These are phyloP conservation scores for Geotrichum restrictum DNA, from an alignment of 1,139 yeast genomes.

Conservation along the genomic window DNA sequence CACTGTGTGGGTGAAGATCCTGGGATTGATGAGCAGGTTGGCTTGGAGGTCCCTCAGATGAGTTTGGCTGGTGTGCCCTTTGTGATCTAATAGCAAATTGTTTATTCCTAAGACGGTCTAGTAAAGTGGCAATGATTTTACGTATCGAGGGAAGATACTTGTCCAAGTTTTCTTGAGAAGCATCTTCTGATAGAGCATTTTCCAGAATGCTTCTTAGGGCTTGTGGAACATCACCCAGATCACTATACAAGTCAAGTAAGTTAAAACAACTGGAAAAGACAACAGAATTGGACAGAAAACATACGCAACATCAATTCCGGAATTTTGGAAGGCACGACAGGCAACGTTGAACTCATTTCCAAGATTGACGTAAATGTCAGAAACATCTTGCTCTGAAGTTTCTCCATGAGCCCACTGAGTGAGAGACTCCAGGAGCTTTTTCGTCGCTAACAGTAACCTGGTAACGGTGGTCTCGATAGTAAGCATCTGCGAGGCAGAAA, in stretches of 20 bases:
- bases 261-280: background rate
- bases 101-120: conserved; percentile 75
- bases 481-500: conserved; percentile 37
- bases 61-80: no score
- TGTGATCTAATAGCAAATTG: conserved; percentile 42
- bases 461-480: conserved; percentile 83
- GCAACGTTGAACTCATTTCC: conserved; percentile 93
- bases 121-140: conserved; percentile 74
- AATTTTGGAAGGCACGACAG: conserved; percentile 65
- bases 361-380: conserved; percentile 82
- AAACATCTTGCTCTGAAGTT: conserved; percentile 77
- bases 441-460: conserved; percentile 78
- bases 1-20: background rate
- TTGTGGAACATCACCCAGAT: conserved; percentile 73
- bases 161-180: conserved; percentile 79
- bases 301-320: conserved; percentile 58
- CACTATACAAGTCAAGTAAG: conserved; percentile 36
- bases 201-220: conserved; percentile 74
- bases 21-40: conserved; percentile 15
- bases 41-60: background rate
- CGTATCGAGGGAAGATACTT: conserved; percentile 78
- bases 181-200: conserved; percentile 80
- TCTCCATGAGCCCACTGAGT: conserved; percentile 86
- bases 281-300: conserved; percentile 11
- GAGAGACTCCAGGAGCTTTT: conserved; percentile 73